Base-by-base conservation (phyloP, 257 asterid genomes). In the Scutellaria barbata region DNA sequence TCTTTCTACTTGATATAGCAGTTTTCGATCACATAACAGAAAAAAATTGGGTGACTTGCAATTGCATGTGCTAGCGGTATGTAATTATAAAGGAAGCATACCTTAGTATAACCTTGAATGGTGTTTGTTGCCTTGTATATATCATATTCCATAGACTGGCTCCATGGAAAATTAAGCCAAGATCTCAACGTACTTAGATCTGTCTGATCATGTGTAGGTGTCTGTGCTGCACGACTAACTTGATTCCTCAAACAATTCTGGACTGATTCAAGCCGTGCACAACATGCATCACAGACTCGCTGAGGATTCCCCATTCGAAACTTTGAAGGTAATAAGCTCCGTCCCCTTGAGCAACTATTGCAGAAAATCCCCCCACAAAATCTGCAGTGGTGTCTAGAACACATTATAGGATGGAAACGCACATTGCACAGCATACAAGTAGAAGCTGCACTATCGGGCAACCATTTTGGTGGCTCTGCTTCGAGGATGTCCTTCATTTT, bases 91-190 rank as follows among this genome's bases (percentile, higher is more conserved):
- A 14, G 41, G 9, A 62, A 47, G n/a, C 74, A 62, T 77, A 88
- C 95, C 89, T 67, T 81, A 39, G 56, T 68, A 73, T 89, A 89
- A 43, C 89, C 86, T 77, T 82, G 87, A 60, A 89, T 79, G 30
- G 82, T 76, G 83, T 89, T 89, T 46, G 96, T 53, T 45, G 96
- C 93, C 84, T 89, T 89, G 67, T 89, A 89, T 64, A 89, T 89
- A 65, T 89, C 96, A n/a, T 85, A 58, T 71, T 89, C 96, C 96
- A 89, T 85, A 66, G 96, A 89, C 65, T 87, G 96, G 39, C 89
- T 92, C 35, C 35, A 30, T 30, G 35, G 35, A 1, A 30, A 30
- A 30, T 30, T 30, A 30, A 30, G 35, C 35, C 35, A 30, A 30
- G 35, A 30, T 30, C 35, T 1, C 35, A 30, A 30, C 35, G 35